Evolutionary conservation across 1,284 basidiomycete species (phyloP), one percentile per base, ranked within the genome.

Genomic region (Amylostereum chailletii): DNA sequence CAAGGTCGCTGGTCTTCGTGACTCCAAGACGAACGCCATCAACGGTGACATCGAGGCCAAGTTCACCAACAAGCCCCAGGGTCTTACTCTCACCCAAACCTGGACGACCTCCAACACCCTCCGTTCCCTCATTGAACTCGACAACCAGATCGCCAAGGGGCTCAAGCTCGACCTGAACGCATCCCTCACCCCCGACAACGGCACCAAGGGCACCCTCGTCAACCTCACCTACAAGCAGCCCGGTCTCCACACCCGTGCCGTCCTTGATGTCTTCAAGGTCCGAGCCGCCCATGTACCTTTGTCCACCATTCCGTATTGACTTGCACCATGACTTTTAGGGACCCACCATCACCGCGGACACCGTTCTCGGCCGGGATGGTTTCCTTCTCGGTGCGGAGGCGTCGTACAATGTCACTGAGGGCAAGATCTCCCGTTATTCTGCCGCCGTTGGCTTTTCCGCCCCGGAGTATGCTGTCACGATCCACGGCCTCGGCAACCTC

Each of bases 341-440:
- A 56, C 95, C 95, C 47, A 94, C 91, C 52, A 89, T 98, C 77
- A 97, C 94, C 57, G 90, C 94, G 53, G 95, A 99, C 71, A 81
- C 90, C 56, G 94, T 98, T 62, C 68, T 98, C 60, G 94, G 94
- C 61, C 94, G 93, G 62, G 94, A 98, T 65, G 96, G 96, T 57
- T 94, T 98, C 87, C 86, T 98, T 52, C 75, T 94, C 59, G 95
- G 96, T 79, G 92, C 83, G 58, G 96, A 99, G 78, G 86, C 92
- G 34, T 83, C 90, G 55, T 98, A 98, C 81, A 96, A 98, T 68
- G 92, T 97, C 66, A 90, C 86, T 54, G 88, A 92, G 62, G 95
- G 93, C 66, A 88, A 84, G 66, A 77, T 99, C 66, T 87, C 88
- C 62, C 87, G 89, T 63, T 99, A 96, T 75, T 88, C 94, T 56